Base-by-base conservation (phyloP, 2,329 filamentous ascomycete species). In the Aspergillus persii region DNA sequence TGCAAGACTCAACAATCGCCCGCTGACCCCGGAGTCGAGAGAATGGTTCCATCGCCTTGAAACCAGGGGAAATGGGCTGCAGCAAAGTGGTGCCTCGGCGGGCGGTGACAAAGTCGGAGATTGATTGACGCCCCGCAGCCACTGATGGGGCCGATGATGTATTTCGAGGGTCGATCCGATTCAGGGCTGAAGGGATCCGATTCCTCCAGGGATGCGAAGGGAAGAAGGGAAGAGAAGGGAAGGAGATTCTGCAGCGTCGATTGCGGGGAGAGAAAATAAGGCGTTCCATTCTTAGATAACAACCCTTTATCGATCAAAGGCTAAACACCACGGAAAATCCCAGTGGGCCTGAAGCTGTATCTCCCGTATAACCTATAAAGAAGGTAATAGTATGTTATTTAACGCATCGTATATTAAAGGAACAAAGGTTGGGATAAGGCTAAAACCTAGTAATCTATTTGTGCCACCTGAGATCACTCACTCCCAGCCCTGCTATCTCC, bases 81-180 rank as follows among this genome's bases (percentile, higher is more conserved):
- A 54, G 51, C 18, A 54, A 50, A 60, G 58, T 61, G 60, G 54
- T 60, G 46, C 50, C 56, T 54, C 47, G 51, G 58, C 58, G 63
- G 66, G 66, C 66, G 66, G 66, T 68, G 61, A 64, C 59, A 33
- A 36, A 51, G 36, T 41, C 46, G 53, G 53, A 47, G 53, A 54
- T 54, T 50, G 49, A 50, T 31, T 54, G 51, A 41, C 51, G n/a
- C 36, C 27, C 39, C 18, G 36, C 48, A 15, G 8, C 27, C 31
- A 31, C 27, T 29, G 41, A 53, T 41, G 50, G 31, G 26, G 44
- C 44, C 44, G 44, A 47, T 27, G 44, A 47, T 47, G 26, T 47
- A 11, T 11, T 23, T 47, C 23, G 41, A 27, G 26, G 44, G 44
- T 26, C 44, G 18, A 47, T 41, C 18, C 18, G 2, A 23, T 23